Base-by-base conservation (phyloP, 371 early-diverging fungal genomes). In the Mucor piriformis region DNA sequence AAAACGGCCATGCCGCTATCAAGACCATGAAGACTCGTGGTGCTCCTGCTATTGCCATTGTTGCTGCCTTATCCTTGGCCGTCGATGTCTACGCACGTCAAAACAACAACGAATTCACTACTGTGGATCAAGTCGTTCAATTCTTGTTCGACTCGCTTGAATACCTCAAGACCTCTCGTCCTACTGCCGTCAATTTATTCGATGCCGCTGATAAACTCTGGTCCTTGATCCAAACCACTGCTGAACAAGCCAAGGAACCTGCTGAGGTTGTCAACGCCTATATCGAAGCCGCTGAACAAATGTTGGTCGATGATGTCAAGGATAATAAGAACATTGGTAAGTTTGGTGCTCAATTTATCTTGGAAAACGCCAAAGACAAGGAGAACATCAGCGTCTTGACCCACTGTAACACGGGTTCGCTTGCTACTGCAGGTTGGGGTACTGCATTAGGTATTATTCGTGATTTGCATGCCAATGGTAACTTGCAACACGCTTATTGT, bases 21-120 rank as follows among this genome's bases (percentile, higher is more conserved):
- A 89, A 88, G 67, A 86, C 90, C 55, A 98, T 97, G 97, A 95
- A 96, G 79, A 90, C 91, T 8, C 86, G 93, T 38, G 93, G 93
- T 20, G 92, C 96, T 5, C 98, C 98, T n/a, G 98, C 98, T 18
- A 98, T 98, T 62, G 98, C 95, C 59, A 95, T 98, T 58, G 96
- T 96, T 11, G 98, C 96, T 11, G 95, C 93, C 1, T 81, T 96
- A 3, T 86, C 94, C 2, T 81, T 97, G 8, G 95, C 95, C 13
- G 93, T 95, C 0, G 95, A 96, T 54, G 76, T 95, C 11, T 54
- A 79, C 57, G 37, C 70, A 21, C 76, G 75, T 6, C 61, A 57
- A 18, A 49, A 67, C 23, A 56, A 69, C 42, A 56, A 54, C n/a
- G 64, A 64, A 23, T 81, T 86, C 52, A 50, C 57, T 11, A 69